phyloP scores from a whole-genome alignment of 345 rosid genomes.

The Triadica sebifera region DNA sequence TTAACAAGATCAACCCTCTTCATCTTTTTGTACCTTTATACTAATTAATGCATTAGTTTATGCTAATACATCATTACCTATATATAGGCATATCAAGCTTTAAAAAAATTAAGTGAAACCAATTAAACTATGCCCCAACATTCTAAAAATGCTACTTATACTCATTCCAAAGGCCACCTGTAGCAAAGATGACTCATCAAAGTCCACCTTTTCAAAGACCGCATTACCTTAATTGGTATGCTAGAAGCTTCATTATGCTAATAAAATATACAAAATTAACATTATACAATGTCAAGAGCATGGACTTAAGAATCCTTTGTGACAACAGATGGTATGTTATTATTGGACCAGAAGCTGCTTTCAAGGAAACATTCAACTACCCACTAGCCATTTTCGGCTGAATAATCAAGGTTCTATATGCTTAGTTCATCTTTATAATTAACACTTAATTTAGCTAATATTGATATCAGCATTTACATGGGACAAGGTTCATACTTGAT shows the following conservation, averaged over 20 bases:
- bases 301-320: conserved; percentile 27
- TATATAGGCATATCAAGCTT: conserved; percentile 24
- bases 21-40: conserved; percentile 10
- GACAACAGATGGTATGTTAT: conserved; percentile 33
- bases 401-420: conserved; percentile 3
- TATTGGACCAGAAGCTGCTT: conserved; percentile 34
- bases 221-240: conserved; percentile 44
- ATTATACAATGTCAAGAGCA: conserved; percentile 31
- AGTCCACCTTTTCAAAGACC: conserved; percentile 18
- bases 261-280: conserved; percentile 8
- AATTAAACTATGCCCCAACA: conserved; percentile 40
- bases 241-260: conserved; percentile 45
- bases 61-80: conserved; percentile 35
- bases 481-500: not conserved
- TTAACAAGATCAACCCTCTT: conserved; percentile 11
- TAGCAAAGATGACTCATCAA: conserved; percentile 35
- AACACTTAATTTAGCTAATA: not conserved
- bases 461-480: not conserved
- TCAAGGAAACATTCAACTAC: conserved; percentile 40
- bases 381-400: conserved; percentile 33
- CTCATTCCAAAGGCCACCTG: conserved; percentile 31
- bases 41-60: conserved; percentile 17
- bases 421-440: not conserved
- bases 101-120: conserved; percentile 22
- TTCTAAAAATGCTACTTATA: conserved; percentile 36